Base-by-base conservation (phyloP, 2,329 filamentous ascomycete genomes). In the Aaosphaeria arxii region DNA sequence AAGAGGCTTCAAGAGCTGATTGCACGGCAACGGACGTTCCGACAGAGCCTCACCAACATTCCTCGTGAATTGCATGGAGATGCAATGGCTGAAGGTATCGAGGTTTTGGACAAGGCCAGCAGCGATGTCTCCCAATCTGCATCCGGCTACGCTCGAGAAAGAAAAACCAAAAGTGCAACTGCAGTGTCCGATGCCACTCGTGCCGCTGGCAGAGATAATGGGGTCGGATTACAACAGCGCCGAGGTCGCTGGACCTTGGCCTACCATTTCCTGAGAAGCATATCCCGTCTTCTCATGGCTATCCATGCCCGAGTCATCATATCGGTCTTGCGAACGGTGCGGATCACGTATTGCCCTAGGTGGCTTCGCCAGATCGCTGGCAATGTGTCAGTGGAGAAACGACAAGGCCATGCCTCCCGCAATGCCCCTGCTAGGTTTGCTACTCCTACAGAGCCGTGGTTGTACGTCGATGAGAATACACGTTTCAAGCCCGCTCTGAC, bases 1-100 rank as follows among this genome's bases (percentile, higher is more conserved):
- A 88, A 95, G 56, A 82, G 91, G 5, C 77, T 92, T 7, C 80
- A 84, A 40, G 90, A 97, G 62, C 77, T 95, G 3, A 85, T 94
- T 42, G 64, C 67, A 28, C 71, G 72, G 4, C 69, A 74, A 40
- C 61, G 70, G 40, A 65, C 67, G 17, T 67, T 72, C 33, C 64
- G 66, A 41, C 64, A 72, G 11, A 67, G 59, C 24, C 48, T 66
- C 7, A 62, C 66, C 33, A 49, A 63, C 7, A 63, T 77, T 45
- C 74, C 75, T 2, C 43, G 63, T 3, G 74, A 77, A 52, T 60
- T 78, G 28, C 66, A 72, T 4, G 58, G 51, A 47, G 66, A 59
- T 52, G 61, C 58, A 32, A 48, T 65, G 53, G 7, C 33, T 36
- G n/a, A 36, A 9, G 33, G n/a, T 9, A n/a, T 36, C n/a, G 33